Percentiles rank a stretch among this genome's conserved stretches.
Evolutionary conservation across 257 asterid genomes (phyloP).

Genomic region (Solanum pennellii): DNA sequence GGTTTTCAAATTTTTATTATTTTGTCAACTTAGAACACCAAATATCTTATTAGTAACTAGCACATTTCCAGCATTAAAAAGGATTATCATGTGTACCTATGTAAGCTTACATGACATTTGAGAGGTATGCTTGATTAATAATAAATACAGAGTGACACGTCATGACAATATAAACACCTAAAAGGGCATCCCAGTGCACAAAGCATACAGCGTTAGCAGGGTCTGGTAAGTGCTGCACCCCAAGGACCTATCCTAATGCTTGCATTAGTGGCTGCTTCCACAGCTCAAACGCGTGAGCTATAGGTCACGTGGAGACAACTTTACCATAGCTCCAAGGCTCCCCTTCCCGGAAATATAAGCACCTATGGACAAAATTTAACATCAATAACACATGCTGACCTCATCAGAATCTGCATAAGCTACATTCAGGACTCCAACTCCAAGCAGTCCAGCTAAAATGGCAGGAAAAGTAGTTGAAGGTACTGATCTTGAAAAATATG

Average conservation of each 20-base stretch:
- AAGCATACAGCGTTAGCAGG: neutral
- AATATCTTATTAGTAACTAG: neutral
- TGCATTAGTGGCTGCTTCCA: neutral
- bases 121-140: neutral
- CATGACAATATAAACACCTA: neutral
- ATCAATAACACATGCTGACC: conserved; percentile 24
- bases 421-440: conserved; percentile 45
- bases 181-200: neutral
- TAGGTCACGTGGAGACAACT: neutral
- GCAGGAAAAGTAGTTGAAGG: conserved; percentile 19
- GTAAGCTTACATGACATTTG: neutral
- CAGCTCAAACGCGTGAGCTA: neutral
- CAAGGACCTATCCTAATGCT: neutral
- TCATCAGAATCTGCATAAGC: conserved; percentile 60
- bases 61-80: neutral
- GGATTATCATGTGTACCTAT: neutral
- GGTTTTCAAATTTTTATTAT: neutral
- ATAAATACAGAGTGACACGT: neutral
- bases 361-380: neutral
- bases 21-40: neutral
- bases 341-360: neutral
- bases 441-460: conserved; percentile 62
- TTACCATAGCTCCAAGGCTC: neutral
- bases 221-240: neutral
- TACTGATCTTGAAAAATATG: neutral